These are phyloP conservation scores for Lipomyces sp. DNA, from an alignment of 805 yeast species.

Conservation along the genomic window DNA sequence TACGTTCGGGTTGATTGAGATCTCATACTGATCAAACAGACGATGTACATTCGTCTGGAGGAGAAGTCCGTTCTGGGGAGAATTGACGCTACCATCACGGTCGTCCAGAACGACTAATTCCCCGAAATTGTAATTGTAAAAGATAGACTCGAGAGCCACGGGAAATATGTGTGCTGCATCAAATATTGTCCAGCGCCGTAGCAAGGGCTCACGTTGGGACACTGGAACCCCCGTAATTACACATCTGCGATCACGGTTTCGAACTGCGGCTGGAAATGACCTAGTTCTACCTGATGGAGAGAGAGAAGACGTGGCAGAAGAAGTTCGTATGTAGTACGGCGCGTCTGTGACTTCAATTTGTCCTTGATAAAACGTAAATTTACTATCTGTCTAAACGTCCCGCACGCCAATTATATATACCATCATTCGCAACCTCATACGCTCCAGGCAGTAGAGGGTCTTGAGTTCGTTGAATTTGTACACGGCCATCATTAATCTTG, in stretches of 20 bases:
- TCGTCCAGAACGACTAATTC: conserved; percentile 5
- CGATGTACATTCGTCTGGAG: neutral
- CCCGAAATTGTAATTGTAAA: conserved; percentile 3
- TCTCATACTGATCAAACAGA: neutral
- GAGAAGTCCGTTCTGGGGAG: conserved; percentile 4
- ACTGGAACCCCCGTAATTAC: conserved; percentile 6
- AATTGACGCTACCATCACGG: conserved; percentile 3
- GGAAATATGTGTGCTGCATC: conserved; percentile 7
- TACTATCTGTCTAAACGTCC: neutral
- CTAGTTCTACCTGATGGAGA: conserved; percentile 4
- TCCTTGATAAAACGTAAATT: conserved; percentile 3
- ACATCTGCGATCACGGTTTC: conserved; percentile 5
- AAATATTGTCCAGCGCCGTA: neutral
- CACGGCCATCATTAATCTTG: conserved; percentile 4
- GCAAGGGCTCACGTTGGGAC: conserved; percentile 1
- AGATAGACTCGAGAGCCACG: conserved; percentile 8
- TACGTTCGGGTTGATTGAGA: neutral
- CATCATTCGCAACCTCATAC: neutral
- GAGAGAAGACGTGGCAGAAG: conserved; percentile 6
- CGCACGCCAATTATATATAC: neutral
- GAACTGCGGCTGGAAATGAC: conserved; percentile 6
- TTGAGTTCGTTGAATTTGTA: conserved; percentile 2
- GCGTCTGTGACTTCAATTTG: neutral
- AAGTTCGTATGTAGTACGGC: conserved; percentile 2
- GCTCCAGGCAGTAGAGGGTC: conserved; percentile 1